Evolutionary conservation across 306 rosid genomes (phyloP).

Genomic region (Begonia loranthoides): DNA sequence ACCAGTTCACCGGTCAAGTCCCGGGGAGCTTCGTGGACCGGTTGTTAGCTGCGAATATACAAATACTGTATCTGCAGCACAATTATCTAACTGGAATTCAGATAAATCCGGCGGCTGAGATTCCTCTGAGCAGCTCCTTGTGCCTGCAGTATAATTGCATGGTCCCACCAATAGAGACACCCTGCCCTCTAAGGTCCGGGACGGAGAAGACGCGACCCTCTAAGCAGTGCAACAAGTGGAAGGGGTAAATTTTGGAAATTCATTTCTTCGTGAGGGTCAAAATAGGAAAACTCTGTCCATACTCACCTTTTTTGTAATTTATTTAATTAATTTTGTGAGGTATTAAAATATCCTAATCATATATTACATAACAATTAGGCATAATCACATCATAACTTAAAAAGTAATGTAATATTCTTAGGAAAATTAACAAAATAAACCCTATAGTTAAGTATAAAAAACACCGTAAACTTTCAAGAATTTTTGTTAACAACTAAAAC

Average conservation of each 20-base stretch:
- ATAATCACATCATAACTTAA: too few species aligned
- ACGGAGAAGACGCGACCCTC: conserved; percentile 60
- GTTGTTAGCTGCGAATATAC: conserved; percentile 49
- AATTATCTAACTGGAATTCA: conserved; percentile 81
- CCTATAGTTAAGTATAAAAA: too few species aligned
- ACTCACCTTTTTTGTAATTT: too few species aligned
- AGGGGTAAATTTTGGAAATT: conserved; percentile 27
- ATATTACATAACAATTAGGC: too few species aligned
- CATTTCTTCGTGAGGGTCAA: neutral
- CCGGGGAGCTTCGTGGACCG: conserved; percentile 67
- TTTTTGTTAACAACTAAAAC: too few species aligned
- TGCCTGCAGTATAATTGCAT: conserved; percentile 94
- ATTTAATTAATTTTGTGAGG: too few species aligned
- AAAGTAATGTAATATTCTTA: too few species aligned
- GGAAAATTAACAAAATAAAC: too few species aligned
- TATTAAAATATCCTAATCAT: neutral
- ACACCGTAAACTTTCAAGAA: too few species aligned
- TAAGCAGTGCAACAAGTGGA: conserved; percentile 66
- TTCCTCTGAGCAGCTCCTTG: conserved; percentile 73
- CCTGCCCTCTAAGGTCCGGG: conserved; percentile 78
- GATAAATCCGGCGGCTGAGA: conserved; percentile 91
- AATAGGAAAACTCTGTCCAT: conserved; percentile 4
- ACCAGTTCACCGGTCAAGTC: conserved; percentile 75
- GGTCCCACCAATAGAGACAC: conserved; percentile 85
- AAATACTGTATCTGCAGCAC: conserved; percentile 78